Evolutionary conservation across 139 green algal genomes (phyloP).

Genomic region (Astrephomene gubernaculifera): DNA sequence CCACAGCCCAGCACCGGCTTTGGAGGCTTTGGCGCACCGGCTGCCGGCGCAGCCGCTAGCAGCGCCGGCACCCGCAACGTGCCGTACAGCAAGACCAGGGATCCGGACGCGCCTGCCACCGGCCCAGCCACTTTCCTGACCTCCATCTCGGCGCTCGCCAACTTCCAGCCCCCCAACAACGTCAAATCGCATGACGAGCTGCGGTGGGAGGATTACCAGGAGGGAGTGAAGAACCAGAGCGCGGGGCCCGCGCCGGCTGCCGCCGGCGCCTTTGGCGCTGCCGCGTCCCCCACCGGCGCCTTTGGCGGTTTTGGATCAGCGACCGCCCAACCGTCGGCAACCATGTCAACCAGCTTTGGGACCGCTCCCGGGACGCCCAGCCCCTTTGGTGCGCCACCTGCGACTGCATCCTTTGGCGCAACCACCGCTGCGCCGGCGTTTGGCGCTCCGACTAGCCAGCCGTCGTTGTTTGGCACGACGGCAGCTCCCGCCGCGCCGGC

Average conservation of each 20-base stretch:
- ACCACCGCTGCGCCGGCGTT: constrained; percentile 42
- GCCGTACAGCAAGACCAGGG: constrained; percentile 73
- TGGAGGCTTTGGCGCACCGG: constrained; percentile 44
- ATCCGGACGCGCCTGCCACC: constrained; percentile 62
- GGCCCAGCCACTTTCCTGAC: constrained; percentile 53
- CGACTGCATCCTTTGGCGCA: constrained; percentile 45
- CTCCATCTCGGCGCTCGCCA: constrained; percentile 83
- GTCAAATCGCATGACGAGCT: constrained; percentile 91
- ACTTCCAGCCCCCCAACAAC: constrained; percentile 67
- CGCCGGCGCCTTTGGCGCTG: constrained; percentile 15
- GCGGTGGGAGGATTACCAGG: constrained; percentile 91
- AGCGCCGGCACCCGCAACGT: constrained; percentile 63
- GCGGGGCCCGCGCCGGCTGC: constrained; percentile 1
- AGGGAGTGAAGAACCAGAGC: constrained; percentile 53
- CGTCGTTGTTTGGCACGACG: constrained; percentile 22
- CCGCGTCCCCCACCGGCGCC: not conserved
- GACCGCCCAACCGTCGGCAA: not conserved
- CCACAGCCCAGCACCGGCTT: not conserved
- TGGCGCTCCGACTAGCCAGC: constrained; percentile 35
- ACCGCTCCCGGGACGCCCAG: constrained; percentile 32
- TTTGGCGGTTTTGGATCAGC: constrained; percentile 55
- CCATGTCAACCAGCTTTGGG: constrained; percentile 31
- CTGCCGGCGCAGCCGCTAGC: constrained; percentile 4
- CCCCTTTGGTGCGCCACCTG: constrained; percentile 57
- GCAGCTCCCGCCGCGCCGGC: not conserved